A percentile compares a stretch with the other conserved stretches of the same genome.
Conservation (phyloP, 106 monocot species). For the Dendrobium officinale region DNA sequence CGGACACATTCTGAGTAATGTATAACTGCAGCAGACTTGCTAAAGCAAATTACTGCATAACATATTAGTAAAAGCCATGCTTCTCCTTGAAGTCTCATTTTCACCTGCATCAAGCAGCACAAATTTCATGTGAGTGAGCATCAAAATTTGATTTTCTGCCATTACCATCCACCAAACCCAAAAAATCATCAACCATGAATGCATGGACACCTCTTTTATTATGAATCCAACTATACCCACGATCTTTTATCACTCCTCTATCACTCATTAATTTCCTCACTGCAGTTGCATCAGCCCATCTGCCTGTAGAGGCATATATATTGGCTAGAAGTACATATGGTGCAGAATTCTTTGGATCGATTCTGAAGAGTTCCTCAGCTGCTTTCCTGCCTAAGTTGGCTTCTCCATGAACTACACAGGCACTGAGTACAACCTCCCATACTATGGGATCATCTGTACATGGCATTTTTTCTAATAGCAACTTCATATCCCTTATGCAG, state of each 20-base stretch:
- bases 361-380: conserved; percentile 60
- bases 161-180: conserved; percentile 2
- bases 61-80: too few species aligned
- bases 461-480: conserved; percentile 47
- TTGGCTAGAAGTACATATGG: conserved; percentile 83
- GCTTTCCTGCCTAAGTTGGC: conserved; percentile 52
- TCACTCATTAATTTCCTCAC: conserved; percentile 67
- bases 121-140: neutral
- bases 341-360: conserved; percentile 63
- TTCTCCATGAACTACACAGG: conserved; percentile 71
- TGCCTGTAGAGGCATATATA: conserved; percentile 65
- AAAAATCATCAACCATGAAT: conserved; percentile 73
- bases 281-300: conserved; percentile 42
- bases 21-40: too few species aligned
- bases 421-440: conserved; percentile 89
- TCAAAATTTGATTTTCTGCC: neutral
- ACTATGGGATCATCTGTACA: conserved; percentile 68
- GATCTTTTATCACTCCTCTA: conserved; percentile 51
- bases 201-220: conserved; percentile 38
- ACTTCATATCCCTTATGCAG: conserved; percentile 56
- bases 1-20: too few species aligned
- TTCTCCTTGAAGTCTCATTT: too few species aligned
- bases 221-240: conserved; percentile 84
- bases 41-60: too few species aligned
- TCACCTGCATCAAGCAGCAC: neutral